A percentile compares a stretch with the other conserved stretches of the same genome.
phyloP scores from a whole-genome alignment of 305 asterid species.

The Coffea humblotiana region DNA sequence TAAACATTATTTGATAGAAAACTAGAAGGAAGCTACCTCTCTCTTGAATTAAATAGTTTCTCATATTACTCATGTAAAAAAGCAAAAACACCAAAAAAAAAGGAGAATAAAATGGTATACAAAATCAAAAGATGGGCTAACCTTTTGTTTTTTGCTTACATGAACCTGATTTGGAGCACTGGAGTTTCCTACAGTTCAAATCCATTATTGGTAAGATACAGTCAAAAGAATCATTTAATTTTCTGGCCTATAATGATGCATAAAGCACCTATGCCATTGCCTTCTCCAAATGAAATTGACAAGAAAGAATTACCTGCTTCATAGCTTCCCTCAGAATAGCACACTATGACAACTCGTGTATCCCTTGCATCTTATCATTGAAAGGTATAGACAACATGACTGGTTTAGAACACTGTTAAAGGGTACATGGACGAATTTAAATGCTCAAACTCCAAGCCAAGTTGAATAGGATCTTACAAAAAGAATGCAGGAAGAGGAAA shows the following conservation, averaged over 20 bases:
- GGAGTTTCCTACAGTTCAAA: conserved; percentile 10
- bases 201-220: not conserved
- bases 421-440: not conserved
- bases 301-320: conserved; percentile 13
- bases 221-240: not conserved
- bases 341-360: not conserved
- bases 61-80: not conserved
- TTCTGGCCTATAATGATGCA: not conserved
- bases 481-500: not conserved
- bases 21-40: not conserved
- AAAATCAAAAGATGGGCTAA: not conserved
- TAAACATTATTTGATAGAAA: not conserved
- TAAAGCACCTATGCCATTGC: not conserved
- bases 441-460: conserved; percentile 9
- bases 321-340: conserved; percentile 8
- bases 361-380: not conserved
- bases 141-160: conserved; percentile 16
- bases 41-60: too few species aligned
- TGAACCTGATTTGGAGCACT: not conserved
- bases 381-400: not conserved
- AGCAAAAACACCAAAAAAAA: not conserved
- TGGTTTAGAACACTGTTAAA: too few species aligned
- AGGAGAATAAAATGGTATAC: not conserved
- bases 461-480: conserved; percentile 11
- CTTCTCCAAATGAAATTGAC: not conserved